Base-by-base conservation (phyloP, 495 filamentous ascomycete species). In the Hyaloscypha bicolor region DNA sequence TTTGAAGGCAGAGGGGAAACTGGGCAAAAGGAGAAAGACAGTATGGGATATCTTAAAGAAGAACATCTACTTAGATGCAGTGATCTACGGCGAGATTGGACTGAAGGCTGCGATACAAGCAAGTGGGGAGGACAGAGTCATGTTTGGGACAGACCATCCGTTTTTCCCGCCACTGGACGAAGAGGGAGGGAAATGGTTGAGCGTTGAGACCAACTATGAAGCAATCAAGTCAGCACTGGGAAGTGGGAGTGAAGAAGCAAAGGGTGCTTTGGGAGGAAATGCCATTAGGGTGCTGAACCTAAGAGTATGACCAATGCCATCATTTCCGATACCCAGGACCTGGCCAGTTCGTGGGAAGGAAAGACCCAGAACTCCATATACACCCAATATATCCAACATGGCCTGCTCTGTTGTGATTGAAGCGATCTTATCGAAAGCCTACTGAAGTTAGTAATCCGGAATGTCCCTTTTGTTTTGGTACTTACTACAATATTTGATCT, bases 41-140 rank as follows among this genome's bases (percentile, higher is more conserved):
- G 75, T 97, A 0, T 93, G 92, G 91, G 90, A 94, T 69, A 85
- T 97, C 9, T 71, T 97, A 69, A 86, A 85, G 68, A 89, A 87
- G n/a, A 96, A 97, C 78, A 85, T 97, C 52, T 94, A 93, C 72
- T 81, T 98, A 4, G 94, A 98, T 79, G 94, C 94, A 14, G 77
- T 72, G 16, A 69, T 68, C 48, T 70, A 75, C 39, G 72, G 68
- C 39, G 74, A 70, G 42, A 68, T 71, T 11, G 75, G 72, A 19
- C 62, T 72, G 30, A 76, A 66, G 37, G 72, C 72, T 63, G 70
- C 72, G 29, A 71, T 72, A 37, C 67, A 73, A 53, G 70, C 67
- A 25, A 71, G 69, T 63, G 73, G 70, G 5, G 71, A 64, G 30
- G 73, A 75, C 56, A 71, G 75, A 65, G 70, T 75, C 62, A 77